Percentiles rank a stretch among this genome's conserved stretches.
These are phyloP conservation scores for Tolypocladium cylindrosporum DNA, from an alignment of 2,329 filamentous ascomycete species.

Conservation along the genomic window DNA sequence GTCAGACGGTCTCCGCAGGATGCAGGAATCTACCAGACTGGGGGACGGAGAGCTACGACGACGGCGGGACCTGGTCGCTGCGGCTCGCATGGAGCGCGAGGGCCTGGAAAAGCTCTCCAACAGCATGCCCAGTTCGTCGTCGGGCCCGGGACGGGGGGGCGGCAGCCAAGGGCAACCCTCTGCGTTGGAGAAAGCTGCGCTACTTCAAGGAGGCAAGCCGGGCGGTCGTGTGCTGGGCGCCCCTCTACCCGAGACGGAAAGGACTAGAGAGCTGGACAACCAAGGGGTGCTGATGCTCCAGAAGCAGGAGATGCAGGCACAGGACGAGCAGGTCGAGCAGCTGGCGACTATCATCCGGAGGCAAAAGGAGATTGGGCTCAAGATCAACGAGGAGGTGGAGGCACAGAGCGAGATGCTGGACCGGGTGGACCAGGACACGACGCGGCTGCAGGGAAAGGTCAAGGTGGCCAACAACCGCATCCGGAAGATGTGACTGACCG, in stretches of 20 bases:
- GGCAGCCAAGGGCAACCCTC: conserved; percentile 36
- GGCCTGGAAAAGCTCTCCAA: conserved; percentile 65
- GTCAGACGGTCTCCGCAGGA: conserved; percentile 51
- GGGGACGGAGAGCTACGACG: conserved; percentile 68
- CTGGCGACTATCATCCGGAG: conserved; percentile 59
- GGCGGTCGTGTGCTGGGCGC: conserved; percentile 62
- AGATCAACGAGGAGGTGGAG: conserved; percentile 65
- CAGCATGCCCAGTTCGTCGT: conserved; percentile 28
- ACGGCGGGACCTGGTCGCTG: conserved; percentile 58
- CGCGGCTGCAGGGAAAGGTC: conserved; percentile 58
- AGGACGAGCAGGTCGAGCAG: conserved; percentile 63
- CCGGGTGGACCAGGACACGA: conserved; percentile 54
- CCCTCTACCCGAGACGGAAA: conserved; percentile 63
- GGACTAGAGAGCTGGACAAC: conserved; percentile 70
- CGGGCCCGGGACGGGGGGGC: conserved; percentile 28
- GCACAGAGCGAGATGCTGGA: conserved; percentile 63
- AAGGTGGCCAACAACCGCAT: conserved; percentile 64
- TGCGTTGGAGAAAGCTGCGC: conserved; percentile 36
- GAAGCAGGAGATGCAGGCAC: conserved; percentile 61
- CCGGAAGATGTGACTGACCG: conserved; percentile 47
- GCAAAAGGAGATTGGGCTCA: conserved; percentile 68
- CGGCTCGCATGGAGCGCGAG: conserved; percentile 64
- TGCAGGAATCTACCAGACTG: conserved; percentile 44
- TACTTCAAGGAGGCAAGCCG: conserved; percentile 30
- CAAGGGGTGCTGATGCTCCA: conserved; percentile 64